Conservation (phyloP, 2,329 filamentous ascomycete species). For the Orbilia brochopaga region DNA sequence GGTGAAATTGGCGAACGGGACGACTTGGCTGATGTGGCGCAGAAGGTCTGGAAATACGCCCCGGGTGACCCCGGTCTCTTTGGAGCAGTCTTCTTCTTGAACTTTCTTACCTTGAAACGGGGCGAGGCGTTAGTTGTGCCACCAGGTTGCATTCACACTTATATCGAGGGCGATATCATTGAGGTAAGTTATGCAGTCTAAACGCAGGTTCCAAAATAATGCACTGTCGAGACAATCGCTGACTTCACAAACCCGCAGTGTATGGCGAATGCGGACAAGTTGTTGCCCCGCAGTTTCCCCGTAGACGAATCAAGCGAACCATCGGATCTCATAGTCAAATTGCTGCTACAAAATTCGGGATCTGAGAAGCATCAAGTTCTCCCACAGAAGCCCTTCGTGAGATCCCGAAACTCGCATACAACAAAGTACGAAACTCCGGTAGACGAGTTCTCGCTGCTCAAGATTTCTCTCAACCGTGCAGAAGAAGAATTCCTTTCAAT, state of each 20-base stretch:
- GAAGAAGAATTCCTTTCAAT: slow-evolving; percentile 32
- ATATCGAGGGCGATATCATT: slow-evolving; percentile 30
- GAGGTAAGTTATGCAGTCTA: slow-evolving; percentile 15
- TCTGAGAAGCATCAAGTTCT: slow-evolving; percentile 9
- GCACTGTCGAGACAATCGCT: not conserved
- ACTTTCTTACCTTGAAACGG: slow-evolving; percentile 18
- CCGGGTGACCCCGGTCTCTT: slow-evolving; percentile 30
- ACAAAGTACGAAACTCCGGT: slow-evolving; percentile 19
- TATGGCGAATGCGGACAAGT: slow-evolving; percentile 14
- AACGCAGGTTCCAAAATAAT: not conserved
- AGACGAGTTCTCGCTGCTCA: slow-evolving; percentile 24
- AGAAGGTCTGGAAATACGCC: slow-evolving; percentile 25
- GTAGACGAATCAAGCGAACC: not conserved
- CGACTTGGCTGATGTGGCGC: slow-evolving; percentile 21
- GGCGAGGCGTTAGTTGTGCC: slow-evolving; percentile 25
- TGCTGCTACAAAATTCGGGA: slow-evolving; percentile 10
- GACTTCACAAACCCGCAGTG: slow-evolving; percentile 5
- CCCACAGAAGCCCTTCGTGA: slow-evolving; percentile 15
- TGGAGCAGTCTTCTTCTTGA: slow-evolving; percentile 28
- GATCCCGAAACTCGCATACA: slow-evolving; percentile 27
- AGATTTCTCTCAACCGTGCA: slow-evolving; percentile 17
- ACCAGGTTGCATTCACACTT: slow-evolving; percentile 18
- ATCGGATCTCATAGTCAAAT: slow-evolving; percentile 1
- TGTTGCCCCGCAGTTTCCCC: slow-evolving; percentile 4
- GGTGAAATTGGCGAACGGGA: slow-evolving; percentile 32